Base-by-base conservation (phyloP, 2,329 filamentous ascomycete genomes). In the Aureobasidium sp. region DNA sequence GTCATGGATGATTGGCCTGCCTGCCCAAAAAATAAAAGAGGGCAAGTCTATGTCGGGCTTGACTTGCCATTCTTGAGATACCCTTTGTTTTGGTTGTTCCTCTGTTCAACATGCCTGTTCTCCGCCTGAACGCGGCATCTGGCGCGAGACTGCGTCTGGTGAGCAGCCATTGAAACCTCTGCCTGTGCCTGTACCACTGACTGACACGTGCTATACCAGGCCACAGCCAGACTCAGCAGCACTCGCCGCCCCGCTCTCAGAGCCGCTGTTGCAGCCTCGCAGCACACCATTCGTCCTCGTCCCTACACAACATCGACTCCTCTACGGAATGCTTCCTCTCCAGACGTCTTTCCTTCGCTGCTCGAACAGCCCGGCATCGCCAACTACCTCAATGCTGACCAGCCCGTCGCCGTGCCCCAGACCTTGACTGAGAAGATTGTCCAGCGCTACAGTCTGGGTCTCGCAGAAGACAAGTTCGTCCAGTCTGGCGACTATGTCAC, bases 351-450 rank as follows among this genome's bases (percentile, higher is more conserved):
- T 63, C 80, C 81, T 55, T 78, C 83, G 2, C 79, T 86, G 65
- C 74, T 80, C 53, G 77, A 85, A 55, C 78, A 78, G 58, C 68
- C 78, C 2, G 63, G 70, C 4, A 73, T 89, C 14, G 81, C 86
- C 61, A 83, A 89, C 56, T 79, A 95, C 57, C 81, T 94, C 59
- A 82, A 85, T 35, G 60, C 59, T 19, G 79, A 69, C 16, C 66
- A 64, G 32, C 61, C 73, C 24, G 66, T 68, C 21, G 61, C 63
- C 16, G 69, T 70, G 2, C 79, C 87, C 0, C 90, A 95, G 70
- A 96, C 88, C 2, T 71, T 95, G 48, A 93, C 88, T 2, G 90
- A 96, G 68, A 95, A 95, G 75, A 95, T 96, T 55, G 84, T 95
- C 0, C 90, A 96, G 68, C 72, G 78, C 14, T 85, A 95, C 68